Conservation (phyloP, 2,329 filamentous ascomycete species). For the Hymenoscyphus fructigenus region DNA sequence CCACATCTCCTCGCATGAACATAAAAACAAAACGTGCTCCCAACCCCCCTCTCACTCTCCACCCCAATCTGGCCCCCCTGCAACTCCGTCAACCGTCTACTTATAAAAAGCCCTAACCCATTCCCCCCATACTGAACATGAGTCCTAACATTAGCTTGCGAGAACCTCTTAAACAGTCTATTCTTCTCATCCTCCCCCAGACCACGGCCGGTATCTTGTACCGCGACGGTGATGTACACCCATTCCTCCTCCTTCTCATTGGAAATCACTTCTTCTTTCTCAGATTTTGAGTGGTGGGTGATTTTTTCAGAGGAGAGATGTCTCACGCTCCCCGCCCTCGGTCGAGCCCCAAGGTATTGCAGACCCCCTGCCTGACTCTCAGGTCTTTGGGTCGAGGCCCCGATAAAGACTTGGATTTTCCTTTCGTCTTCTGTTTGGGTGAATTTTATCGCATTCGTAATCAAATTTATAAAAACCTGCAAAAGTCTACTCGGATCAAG, state of each 20-base stretch:
- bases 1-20: constrained; percentile 36
- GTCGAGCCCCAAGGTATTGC: constrained; percentile 6
- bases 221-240: constrained; percentile 49
- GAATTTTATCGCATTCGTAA: constrained; percentile 66
- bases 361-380: neutral
- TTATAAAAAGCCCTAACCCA: constrained; percentile 64
- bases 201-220: constrained; percentile 65
- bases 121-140: constrained; percentile 63
- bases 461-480: constrained; percentile 75
- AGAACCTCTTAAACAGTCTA: constrained; percentile 65
- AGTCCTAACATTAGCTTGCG: constrained; percentile 53
- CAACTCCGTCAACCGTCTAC: constrained; percentile 60
- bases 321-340: constrained; percentile 5
- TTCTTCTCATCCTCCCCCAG: constrained; percentile 62
- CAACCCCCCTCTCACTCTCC: constrained; percentile 54
- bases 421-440: constrained; percentile 59
- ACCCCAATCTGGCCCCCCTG: constrained; percentile 67
- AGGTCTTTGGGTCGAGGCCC: constrained; percentile 34
- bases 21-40: constrained; percentile 63
- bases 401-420: constrained; percentile 51
- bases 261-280: neutral
- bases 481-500: constrained; percentile 72
- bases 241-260: constrained; percentile 38
- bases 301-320: constrained; percentile 9
- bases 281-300: neutral